Conservation (phyloP, 345 rosid genomes). For the Pistacia atlantica region DNA sequence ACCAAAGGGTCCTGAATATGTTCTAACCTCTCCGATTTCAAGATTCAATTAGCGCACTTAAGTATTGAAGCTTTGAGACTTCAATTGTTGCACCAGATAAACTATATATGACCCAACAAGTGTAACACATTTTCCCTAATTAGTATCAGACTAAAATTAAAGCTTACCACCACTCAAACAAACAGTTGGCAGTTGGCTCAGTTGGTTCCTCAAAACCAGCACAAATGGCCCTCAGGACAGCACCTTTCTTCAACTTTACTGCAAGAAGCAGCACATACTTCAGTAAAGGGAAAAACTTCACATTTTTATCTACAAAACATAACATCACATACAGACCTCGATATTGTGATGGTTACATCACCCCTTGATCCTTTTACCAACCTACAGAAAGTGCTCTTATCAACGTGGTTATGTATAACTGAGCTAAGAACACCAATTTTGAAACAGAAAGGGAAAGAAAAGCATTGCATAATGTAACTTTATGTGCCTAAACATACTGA, state of each 20-base stretch:
- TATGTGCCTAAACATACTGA: not conserved
- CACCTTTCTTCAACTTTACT: slow-evolving; percentile 91
- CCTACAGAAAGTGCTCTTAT: slow-evolving; percentile 44
- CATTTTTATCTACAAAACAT: slow-evolving; percentile 10
- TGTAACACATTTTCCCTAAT: not conserved
- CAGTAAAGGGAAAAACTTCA: slow-evolving; percentile 14
- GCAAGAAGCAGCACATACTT: slow-evolving; percentile 27
- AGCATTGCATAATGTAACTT: not conserved
- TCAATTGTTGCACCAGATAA: not conserved
- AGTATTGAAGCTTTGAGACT: not conserved
- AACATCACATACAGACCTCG: slow-evolving; percentile 59
- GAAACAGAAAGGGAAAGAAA: not conserved
- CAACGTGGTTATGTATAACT: slow-evolving; percentile 21
- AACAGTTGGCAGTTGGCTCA: slow-evolving; percentile 66
- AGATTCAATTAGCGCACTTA: not conserved
- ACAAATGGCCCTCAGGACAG: too few species aligned
- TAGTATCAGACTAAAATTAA: slow-evolving; percentile 17
- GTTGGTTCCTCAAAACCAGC: slow-evolving; percentile 99
- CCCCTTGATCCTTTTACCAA: slow-evolving; percentile 98
- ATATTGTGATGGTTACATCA: slow-evolving; percentile 96
- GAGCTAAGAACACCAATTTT: slow-evolving; percentile 4
- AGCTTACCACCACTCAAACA: slow-evolving; percentile 80
- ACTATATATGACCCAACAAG: not conserved
- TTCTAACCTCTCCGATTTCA: slow-evolving; percentile 5
- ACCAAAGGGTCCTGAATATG: not conserved